A percentile compares a stretch with the other conserved stretches of the same genome.
Evolutionary conservation across 2,329 filamentous ascomycete genomes (phyloP).

Genomic region (Tolypocladium nubicola): DNA sequence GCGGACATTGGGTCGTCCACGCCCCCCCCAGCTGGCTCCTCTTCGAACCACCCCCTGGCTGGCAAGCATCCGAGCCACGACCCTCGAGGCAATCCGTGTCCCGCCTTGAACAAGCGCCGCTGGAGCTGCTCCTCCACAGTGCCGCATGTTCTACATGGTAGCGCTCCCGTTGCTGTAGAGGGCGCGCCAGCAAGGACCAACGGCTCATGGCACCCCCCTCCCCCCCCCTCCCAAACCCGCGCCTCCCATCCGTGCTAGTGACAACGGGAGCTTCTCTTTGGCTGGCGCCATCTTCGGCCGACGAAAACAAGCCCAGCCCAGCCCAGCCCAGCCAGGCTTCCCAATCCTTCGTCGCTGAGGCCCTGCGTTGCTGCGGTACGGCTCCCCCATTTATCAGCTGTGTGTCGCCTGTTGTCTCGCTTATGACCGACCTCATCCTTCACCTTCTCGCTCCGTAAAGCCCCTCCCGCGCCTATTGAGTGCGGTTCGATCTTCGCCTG

Average conservation of each 20-base stretch:
- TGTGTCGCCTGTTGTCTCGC: background rate
- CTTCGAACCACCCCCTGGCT: background rate
- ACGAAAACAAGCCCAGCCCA: background rate
- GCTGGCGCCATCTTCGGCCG: constrained; percentile 1
- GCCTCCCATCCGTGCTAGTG: background rate
- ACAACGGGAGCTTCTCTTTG: background rate
- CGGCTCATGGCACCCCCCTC: background rate
- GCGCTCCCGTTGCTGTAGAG: background rate
- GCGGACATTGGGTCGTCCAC: background rate
- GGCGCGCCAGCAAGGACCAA: background rate
- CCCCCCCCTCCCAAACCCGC: background rate
- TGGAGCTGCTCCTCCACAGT: background rate
- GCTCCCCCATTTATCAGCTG: background rate
- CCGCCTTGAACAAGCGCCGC: background rate
- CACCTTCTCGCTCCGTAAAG: background rate
- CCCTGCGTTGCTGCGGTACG: background rate
- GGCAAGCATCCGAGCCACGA: background rate
- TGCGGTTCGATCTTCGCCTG: background rate
- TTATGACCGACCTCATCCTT: background rate
- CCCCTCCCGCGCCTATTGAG: background rate
- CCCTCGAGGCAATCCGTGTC: background rate
- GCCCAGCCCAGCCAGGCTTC: background rate
- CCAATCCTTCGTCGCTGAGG: background rate
- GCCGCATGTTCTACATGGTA: background rate
- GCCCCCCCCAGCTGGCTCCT: background rate